A percentile compares a stretch with the other conserved stretches of the same genome.
Conservation (phyloP, 768 basidiomycete species). For the Rhodotorula kratochvilovae region DNA sequence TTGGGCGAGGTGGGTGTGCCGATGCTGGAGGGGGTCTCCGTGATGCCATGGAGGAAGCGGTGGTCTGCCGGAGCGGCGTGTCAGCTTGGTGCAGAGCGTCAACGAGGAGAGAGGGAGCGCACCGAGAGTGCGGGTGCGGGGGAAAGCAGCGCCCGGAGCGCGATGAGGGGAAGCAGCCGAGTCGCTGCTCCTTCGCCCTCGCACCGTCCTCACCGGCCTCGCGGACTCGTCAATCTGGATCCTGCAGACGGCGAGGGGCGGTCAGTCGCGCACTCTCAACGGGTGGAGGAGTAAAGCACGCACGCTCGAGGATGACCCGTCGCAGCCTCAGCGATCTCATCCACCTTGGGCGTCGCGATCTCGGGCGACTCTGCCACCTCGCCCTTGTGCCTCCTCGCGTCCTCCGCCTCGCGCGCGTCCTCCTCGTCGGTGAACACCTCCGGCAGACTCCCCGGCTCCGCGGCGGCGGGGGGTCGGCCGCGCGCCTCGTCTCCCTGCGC, state of each 20-base stretch:
- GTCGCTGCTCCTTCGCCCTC: slow-evolving; percentile 14
- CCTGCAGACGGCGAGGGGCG: neutral
- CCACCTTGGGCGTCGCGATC: neutral
- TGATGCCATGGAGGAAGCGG: slow-evolving; percentile 18
- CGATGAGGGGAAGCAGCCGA: slow-evolving; percentile 25
- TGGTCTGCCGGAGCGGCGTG: neutral
- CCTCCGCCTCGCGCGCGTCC: neutral
- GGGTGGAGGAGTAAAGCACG: neutral
- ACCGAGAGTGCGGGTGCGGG: neutral
- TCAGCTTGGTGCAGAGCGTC: too few relatives aligned
- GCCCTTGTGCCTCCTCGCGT: neutral
- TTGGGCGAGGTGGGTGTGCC: neutral
- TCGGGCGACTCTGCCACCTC: neutral
- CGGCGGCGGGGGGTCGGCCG: neutral
- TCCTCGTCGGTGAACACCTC: slow-evolving; percentile 5
- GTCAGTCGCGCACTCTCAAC: too few relatives aligned
- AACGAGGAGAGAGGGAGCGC: too few relatives aligned
- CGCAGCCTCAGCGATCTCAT: neutral
- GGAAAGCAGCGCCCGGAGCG: neutral
- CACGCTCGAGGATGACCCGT: slow-evolving; percentile 15
- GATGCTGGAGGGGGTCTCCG: slow-evolving; percentile 2
- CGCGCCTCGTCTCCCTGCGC: neutral
- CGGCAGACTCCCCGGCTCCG: neutral
- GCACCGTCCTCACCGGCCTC: slow-evolving; percentile 3
- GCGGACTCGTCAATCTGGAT: slow-evolving; percentile 32